Evolutionary conservation across 1,284 basidiomycete genomes (phyloP).

Genomic region (Amylostereum areolatum): DNA sequence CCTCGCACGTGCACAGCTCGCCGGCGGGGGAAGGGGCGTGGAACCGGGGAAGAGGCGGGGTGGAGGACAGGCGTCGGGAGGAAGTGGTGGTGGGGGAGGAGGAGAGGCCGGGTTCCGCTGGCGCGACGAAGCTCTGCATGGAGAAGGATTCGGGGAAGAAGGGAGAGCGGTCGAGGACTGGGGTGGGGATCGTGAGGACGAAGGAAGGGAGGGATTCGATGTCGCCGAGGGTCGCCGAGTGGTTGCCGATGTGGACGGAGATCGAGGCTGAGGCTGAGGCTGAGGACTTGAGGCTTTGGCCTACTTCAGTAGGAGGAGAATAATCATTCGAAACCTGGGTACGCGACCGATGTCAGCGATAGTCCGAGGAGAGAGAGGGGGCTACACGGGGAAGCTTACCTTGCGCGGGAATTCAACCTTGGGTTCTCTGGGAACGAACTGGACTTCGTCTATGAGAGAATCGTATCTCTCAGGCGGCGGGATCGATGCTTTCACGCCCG

Average conservation of each 20-base stretch:
- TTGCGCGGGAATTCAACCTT: no score
- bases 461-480: no score
- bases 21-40: slow-evolving; percentile 2
- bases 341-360: no score
- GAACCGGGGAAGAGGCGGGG: slow-evolving; percentile 8
- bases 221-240: slow-evolving; percentile 10
- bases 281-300: slow-evolving; percentile 4
- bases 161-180: slow-evolving; percentile 20
- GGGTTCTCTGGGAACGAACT: no score
- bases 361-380: not conserved
- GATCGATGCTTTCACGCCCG: not conserved
- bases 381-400: no score
- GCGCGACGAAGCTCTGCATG: no score
- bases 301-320: not conserved
- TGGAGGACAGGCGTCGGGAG: not conserved
- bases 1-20: slow-evolving; percentile 2
- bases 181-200: slow-evolving; percentile 26
- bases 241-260: slow-evolving; percentile 10
- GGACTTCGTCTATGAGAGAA: no score
- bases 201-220: slow-evolving; percentile 19
- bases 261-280: not conserved
- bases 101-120: no score
- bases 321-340: not conserved
- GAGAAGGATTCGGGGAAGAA: no score
- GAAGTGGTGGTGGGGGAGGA: no score